These are phyloP conservation scores for Elsinoe fawcettii DNA, from an alignment of 2,329 filamentous ascomycete species.

Conservation along the genomic window DNA sequence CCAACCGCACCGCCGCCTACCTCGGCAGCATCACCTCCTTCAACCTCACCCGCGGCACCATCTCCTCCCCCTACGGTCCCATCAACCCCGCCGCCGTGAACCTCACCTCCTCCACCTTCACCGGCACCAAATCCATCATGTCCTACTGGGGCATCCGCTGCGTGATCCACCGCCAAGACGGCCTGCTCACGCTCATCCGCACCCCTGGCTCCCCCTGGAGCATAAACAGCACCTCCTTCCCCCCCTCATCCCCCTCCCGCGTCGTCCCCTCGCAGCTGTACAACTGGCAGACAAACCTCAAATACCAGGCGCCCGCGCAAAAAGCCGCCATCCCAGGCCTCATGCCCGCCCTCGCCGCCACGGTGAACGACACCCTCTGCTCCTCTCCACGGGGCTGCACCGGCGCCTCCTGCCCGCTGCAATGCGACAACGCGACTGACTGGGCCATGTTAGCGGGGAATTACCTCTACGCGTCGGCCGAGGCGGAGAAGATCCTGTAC, in stretches of 20 bases:
- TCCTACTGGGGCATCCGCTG: not conserved
- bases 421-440: not conserved
- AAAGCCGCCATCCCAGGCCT: not conserved
- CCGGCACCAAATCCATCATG: not conserved
- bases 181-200: not conserved
- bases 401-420: not conserved
- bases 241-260: not conserved
- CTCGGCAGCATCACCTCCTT: not conserved
- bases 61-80: not conserved
- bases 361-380: not conserved
- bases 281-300: not conserved
- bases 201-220: not conserved
- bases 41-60: not conserved
- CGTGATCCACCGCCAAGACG: not conserved
- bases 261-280: not conserved
- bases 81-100: not conserved
- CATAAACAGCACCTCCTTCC: not conserved
- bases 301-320: not conserved
- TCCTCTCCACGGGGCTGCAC: not conserved
- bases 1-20: not conserved
- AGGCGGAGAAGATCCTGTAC: not conserved
- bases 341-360: not conserved
- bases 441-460: not conserved
- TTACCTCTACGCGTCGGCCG: not conserved
- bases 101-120: not conserved